Evolutionary conservation across 345 rosid species (phyloP).

Genomic region (Carallia pectinifolia): DNA sequence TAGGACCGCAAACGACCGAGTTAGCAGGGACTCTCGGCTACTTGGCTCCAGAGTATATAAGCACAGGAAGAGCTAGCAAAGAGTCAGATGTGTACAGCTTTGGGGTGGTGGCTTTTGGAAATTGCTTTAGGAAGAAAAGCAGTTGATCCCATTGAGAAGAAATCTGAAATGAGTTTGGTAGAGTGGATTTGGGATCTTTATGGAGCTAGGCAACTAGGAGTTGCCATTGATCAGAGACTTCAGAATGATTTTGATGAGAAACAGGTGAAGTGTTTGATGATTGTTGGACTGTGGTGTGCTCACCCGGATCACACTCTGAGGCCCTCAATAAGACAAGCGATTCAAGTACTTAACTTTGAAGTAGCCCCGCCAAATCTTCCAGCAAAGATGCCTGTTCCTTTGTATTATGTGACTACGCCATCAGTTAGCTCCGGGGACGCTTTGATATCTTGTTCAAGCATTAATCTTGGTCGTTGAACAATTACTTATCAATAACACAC

Average conservation of each 20-base stretch:
- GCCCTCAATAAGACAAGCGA: constrained; percentile 27
- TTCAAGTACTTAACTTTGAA: constrained; percentile 17
- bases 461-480: constrained; percentile 8
- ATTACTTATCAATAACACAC: no score
- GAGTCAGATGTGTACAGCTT: constrained; percentile 26
- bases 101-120: constrained; percentile 33
- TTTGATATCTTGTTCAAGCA: neutral
- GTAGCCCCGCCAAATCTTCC: constrained; percentile 9
- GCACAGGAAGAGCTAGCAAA: neutral
- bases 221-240: constrained; percentile 41
- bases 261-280: constrained; percentile 41
- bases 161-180: constrained; percentile 30
- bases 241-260: constrained; percentile 31
- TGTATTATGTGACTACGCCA: neutral
- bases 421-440: neutral
- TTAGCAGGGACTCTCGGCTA: constrained; percentile 48
- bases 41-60: constrained; percentile 1
- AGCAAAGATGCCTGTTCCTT: constrained; percentile 11
- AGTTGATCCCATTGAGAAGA: constrained; percentile 23
- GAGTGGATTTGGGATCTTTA: constrained; percentile 53
- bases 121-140: constrained; percentile 24
- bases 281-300: constrained; percentile 27
- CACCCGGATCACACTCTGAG: constrained; percentile 21
- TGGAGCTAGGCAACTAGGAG: constrained; percentile 25
- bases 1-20: constrained; percentile 33